Conservation (phyloP, 148 eudicot species). For the Chenopodium berlandieri region DNA sequence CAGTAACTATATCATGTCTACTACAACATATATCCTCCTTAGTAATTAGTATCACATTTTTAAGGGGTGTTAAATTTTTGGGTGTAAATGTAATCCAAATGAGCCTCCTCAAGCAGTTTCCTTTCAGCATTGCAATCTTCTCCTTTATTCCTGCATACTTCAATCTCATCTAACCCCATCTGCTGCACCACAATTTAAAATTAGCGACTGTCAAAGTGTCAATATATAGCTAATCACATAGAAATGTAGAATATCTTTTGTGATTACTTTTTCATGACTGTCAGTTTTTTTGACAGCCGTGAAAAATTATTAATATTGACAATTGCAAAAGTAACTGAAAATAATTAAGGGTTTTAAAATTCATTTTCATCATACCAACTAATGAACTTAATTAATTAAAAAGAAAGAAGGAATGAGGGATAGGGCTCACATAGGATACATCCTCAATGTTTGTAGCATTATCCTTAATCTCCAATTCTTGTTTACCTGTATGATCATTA, state of each 20-base stretch:
- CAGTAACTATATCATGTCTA: background rate
- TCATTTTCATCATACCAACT: no score
- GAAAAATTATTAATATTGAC: no score
- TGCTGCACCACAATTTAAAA: slow-evolving; percentile 22
- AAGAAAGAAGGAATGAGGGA: background rate
- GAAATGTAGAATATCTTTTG: no score
- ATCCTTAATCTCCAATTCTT: background rate
- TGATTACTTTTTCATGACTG: no score
- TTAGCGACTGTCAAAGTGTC: no score
- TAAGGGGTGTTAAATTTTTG: slow-evolving; percentile 34
- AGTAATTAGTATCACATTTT: background rate
- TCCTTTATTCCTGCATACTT: slow-evolving; percentile 33
- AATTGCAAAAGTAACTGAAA: background rate
- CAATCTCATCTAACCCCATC: slow-evolving; percentile 44
- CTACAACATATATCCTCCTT: no score
- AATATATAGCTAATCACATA: no score
- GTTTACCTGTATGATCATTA: slow-evolving; percentile 5
- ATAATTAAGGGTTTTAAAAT: no score
- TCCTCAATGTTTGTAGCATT: slow-evolving; percentile 2
- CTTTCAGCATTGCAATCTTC: slow-evolving; percentile 57
- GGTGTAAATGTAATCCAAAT: slow-evolving; percentile 73
- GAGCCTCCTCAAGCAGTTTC: slow-evolving; percentile 45
- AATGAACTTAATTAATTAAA: background rate
- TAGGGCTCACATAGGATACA: slow-evolving; percentile 20
- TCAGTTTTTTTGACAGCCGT: no score